Percentiles rank a stretch among this genome's conserved stretches.
phyloP scores from a whole-genome alignment of 441 rosid species.

The Dalechampia spathulata region DNA sequence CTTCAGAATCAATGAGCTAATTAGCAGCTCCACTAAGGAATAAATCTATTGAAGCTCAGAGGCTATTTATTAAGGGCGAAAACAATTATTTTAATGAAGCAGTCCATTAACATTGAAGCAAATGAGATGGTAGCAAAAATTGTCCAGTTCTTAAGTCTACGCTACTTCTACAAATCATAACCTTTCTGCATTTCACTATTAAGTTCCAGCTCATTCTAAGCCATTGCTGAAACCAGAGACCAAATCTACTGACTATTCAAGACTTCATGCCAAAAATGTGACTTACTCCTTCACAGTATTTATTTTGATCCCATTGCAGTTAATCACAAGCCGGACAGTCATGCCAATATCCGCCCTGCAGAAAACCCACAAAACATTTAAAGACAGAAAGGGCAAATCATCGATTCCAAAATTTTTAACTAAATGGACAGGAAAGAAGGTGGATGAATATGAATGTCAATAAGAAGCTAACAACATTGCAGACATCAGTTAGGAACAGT shows the following conservation, averaged over 20 bases:
- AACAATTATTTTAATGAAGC: not conserved
- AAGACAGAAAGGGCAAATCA: slow-evolving; percentile 1
- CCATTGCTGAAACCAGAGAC: not conserved
- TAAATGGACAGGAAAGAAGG: too few species aligned
- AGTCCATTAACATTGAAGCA: not conserved
- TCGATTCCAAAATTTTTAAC: not conserved
- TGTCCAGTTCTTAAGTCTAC: not conserved
- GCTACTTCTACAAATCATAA: not conserved
- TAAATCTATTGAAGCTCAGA: not conserved
- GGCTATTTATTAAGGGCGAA: not conserved
- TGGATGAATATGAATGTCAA: too few species aligned
- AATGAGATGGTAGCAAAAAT: not conserved
- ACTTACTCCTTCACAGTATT: slow-evolving; percentile 87
- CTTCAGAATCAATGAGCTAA: not conserved
- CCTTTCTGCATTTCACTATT: not conserved
- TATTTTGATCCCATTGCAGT: slow-evolving; percentile 80
- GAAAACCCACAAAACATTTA: slow-evolving; percentile 11
- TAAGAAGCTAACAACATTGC: not conserved
- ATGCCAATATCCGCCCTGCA: slow-evolving; percentile 80
- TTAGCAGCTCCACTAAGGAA: too few species aligned
- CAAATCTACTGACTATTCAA: slow-evolving; percentile 3
- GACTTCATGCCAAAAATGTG: not conserved
- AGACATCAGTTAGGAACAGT: too few species aligned
- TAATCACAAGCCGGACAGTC: slow-evolving; percentile 88
- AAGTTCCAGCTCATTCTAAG: not conserved